Evolutionary conservation across 331 rosid species (phyloP).

Genomic region (Acacia concinna): DNA sequence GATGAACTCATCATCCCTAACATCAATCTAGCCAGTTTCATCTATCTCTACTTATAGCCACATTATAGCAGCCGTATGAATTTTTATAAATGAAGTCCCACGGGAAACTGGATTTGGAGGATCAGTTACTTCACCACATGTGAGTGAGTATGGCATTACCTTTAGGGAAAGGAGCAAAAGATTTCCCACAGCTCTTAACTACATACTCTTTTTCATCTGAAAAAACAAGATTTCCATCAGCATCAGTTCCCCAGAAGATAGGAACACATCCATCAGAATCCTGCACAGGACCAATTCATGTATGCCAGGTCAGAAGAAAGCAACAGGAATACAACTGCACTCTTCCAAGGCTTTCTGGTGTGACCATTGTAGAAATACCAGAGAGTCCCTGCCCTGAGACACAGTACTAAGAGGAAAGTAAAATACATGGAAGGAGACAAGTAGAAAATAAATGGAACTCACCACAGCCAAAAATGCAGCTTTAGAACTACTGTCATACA

Average conservation of each 20-base stretch:
- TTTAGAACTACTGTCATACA: conserved; percentile 72
- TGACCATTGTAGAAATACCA: not conserved
- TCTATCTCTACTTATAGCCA: not conserved
- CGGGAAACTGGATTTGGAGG: not conserved
- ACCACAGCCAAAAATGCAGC: conserved; percentile 70
- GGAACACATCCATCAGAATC: conserved; percentile 89
- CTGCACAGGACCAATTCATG: conserved; percentile 39
- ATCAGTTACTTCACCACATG: not conserved
- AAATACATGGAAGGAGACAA: conserved; percentile 4
- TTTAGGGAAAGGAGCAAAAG: conserved; percentile 93
- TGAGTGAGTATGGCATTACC: conserved; percentile 48
- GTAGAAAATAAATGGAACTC: conserved; percentile 44
- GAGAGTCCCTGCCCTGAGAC: not conserved
- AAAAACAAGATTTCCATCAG: conserved; percentile 82
- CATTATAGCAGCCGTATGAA: not conserved
- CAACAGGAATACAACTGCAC: not conserved
- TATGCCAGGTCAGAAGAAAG: conserved; percentile 13
- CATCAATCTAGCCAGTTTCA: conserved; percentile 9
- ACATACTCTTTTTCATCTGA: conserved; percentile 68
- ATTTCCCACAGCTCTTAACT: conserved; percentile 83
- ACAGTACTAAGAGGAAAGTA: not conserved
- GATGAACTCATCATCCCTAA: conserved; percentile 14
- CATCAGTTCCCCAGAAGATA: conserved; percentile 93
- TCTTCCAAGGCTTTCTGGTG: not conserved
- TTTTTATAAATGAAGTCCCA: conserved; percentile 13